phyloP scores from a whole-genome alignment of 129 eudicot genomes.

The Ambrosia artemisiifolia region DNA sequence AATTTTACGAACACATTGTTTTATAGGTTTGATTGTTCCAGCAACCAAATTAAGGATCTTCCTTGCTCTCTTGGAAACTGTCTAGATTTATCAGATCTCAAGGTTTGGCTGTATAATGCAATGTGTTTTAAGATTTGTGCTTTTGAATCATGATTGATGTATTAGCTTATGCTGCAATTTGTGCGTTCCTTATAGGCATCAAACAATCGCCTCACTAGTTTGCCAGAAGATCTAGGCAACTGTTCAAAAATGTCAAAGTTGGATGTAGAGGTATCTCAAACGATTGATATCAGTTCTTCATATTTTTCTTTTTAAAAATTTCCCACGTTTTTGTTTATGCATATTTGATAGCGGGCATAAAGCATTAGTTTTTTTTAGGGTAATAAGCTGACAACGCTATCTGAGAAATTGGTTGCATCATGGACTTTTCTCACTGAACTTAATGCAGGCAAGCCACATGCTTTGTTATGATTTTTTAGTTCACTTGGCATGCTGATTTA shows the following conservation, averaged over 20 bases:
- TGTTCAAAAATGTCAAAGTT: conserved; percentile 75
- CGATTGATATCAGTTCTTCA: background rate
- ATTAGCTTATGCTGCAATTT: conserved; percentile 1
- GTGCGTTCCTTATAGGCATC: conserved; percentile 58
- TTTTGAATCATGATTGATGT: background rate
- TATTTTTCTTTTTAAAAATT: background rate
- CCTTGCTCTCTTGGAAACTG: conserved; percentile 80
- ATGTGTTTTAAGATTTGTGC: conserved; percentile 14
- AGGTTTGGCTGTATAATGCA: conserved; percentile 47
- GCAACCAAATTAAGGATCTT: conserved; percentile 65
- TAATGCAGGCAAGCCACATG: conserved; percentile 63
- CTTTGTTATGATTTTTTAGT: conserved; percentile 5
- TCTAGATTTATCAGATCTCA: conserved; percentile 63
- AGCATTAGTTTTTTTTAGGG: conserved; percentile 57
- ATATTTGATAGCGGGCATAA: conserved; percentile 13
- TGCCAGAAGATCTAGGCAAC: conserved; percentile 78
- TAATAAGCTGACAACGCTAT: conserved; percentile 60
- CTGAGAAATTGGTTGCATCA: conserved; percentile 63
- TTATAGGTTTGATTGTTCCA: conserved; percentile 85
- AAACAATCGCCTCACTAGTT: conserved; percentile 63
- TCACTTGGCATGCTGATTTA: background rate
- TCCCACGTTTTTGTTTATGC: background rate
- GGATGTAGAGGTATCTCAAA: conserved; percentile 75
- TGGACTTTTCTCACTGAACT: conserved; percentile 86
- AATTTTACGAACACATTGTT: conserved; percentile 8